Evolutionary conservation across 1,139 yeast genomes (phyloP).

Genomic region (Suhomyces wounanorum): DNA sequence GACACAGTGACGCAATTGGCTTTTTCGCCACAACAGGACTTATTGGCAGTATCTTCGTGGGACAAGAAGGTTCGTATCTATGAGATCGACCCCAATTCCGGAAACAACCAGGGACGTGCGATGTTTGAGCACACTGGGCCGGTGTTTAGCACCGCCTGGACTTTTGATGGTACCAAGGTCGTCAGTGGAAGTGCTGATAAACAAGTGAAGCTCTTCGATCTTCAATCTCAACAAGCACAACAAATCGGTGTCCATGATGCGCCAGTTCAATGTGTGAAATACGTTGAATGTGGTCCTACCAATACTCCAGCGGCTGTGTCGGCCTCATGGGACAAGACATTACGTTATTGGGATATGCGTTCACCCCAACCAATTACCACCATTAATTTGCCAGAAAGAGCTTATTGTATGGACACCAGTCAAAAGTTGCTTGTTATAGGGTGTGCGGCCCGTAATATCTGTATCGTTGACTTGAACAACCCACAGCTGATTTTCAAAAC

Average conservation of each 20-base stretch:
- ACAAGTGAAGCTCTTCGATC: constrained; percentile 80
- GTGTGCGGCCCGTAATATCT: constrained; percentile 86
- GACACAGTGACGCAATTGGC: constrained; percentile 87
- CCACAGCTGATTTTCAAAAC: constrained; percentile 84
- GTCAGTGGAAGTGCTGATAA: constrained; percentile 94
- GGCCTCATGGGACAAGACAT: constrained; percentile 96
- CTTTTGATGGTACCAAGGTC: constrained; percentile 82
- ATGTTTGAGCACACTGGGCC: constrained; percentile 90
- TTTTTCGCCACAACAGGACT: constrained; percentile 91
- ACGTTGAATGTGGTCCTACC: constrained; percentile 79
- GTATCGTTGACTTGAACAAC: constrained; percentile 73
- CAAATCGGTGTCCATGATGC: constrained; percentile 89
- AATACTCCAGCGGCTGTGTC: constrained; percentile 84
- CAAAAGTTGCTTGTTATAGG: constrained; percentile 86
- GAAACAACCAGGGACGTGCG: constrained; percentile 82
- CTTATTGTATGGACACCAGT: constrained; percentile 83
- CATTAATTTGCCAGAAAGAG: constrained; percentile 83
- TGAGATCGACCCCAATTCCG: constrained; percentile 71
- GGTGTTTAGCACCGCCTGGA: constrained; percentile 80
- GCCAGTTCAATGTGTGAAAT: constrained; percentile 73
- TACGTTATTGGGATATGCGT: constrained; percentile 92
- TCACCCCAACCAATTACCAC: constrained; percentile 84
- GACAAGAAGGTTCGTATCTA: constrained; percentile 93
- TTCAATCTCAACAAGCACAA: constrained; percentile 76
- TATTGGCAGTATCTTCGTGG: constrained; percentile 86